phyloP scores from a whole-genome alignment of 2,329 filamentous ascomycete genomes.

The Parafenestella ontariensis region DNA sequence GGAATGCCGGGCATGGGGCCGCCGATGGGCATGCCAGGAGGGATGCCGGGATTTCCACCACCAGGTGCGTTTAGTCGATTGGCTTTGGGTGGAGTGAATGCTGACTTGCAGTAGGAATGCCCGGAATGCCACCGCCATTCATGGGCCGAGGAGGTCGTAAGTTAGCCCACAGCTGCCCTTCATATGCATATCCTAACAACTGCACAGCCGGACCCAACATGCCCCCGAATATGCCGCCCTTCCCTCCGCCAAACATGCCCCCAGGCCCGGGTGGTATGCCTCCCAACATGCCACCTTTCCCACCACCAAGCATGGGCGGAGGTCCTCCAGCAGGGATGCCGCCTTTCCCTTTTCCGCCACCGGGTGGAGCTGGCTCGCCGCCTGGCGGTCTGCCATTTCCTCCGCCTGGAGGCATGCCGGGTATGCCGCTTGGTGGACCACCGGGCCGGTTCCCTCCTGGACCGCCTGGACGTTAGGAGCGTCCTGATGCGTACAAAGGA shows the following conservation, averaged over 20 bases:
- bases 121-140: constrained; percentile 50
- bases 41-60: constrained; percentile 24
- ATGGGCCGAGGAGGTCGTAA: constrained; percentile 52
- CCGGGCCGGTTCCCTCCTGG: constrained; percentile 36
- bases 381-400: constrained; percentile 47
- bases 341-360: constrained; percentile 40
- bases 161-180: constrained; percentile 10
- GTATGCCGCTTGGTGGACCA: constrained; percentile 32
- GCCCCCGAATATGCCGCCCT: constrained; percentile 38
- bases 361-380: constrained; percentile 37
- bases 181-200: constrained; percentile 3
- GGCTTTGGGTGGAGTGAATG: background rate
- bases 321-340: constrained; percentile 36
- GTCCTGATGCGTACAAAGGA: constrained; percentile 14
- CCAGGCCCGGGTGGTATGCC: constrained; percentile 37
- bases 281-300: constrained; percentile 48
- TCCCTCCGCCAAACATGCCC: constrained; percentile 46
- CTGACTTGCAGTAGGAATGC: constrained; percentile 33
- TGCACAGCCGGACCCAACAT: constrained; percentile 28
- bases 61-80: constrained; percentile 18
- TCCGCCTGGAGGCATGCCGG: constrained; percentile 46
- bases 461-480: constrained; percentile 34
- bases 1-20: constrained; percentile 25
- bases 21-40: constrained; percentile 25
- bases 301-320: constrained; percentile 44